Evolutionary conservation across 805 yeast species (phyloP), one percentile per base, ranked within the genome.

Genomic region (Blastobotrys peoriensis): DNA sequence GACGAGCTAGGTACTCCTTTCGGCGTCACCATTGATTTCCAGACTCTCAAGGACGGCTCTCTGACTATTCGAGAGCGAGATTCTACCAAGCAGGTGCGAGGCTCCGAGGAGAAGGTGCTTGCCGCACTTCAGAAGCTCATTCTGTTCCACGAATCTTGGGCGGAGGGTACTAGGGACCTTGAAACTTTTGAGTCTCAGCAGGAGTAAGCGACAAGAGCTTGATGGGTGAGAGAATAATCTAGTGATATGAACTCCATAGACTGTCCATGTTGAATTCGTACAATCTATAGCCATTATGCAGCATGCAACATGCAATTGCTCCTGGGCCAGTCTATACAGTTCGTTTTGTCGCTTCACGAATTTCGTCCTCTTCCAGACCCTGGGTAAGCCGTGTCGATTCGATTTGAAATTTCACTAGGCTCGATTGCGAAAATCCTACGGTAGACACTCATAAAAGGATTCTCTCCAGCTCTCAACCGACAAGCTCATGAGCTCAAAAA

Each of bases 1-100:
- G 98, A 91, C 68, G 98, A 91, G 73, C 76, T 91, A 62, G 98
- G 98, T 68, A 93, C 98, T 44, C 98, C 98, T 57, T 93, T 93
- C 64, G 98, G 98, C 66, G 79, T 91, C 68, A 91, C 98, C 53
- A 84, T 91, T 58, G 98, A 91, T 68, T 91, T 93, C 66, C 97
- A 91, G 53, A 82, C 95, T 44, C 77, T 85, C 51, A 78, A 83
- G 63, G 97, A 91, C 63, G 78, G 78, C 41, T 81, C 96, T 10
- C 85, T 91, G 54, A 91, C 98, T 28, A 75, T 91, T 62, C 86
- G 98, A 76, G 98, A 91, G 69, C 86, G 98, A 74, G 98, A 91
- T 67, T 76, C 95, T 45, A 93, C 98, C 28, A 83, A 81, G 65
- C 98, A 91, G 74, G 96, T 89, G 40, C 86, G 98, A 75, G 98